These are phyloP conservation scores for Podaxis pistillaris DNA, from an alignment of 768 basidiomycete species.

Conservation along the genomic window DNA sequence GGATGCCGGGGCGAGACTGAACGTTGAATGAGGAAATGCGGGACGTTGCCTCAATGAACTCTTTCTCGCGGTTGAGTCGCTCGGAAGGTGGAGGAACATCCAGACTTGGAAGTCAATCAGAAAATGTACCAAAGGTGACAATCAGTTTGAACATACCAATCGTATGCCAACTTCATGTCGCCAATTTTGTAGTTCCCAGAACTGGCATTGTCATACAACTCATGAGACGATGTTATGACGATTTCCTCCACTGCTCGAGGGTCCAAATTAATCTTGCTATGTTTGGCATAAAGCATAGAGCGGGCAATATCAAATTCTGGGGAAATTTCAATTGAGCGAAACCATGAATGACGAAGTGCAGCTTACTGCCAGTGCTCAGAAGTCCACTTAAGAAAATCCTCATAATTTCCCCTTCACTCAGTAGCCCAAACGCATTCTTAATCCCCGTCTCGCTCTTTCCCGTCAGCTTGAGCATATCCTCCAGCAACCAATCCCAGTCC, in stretches of 20 bases:
- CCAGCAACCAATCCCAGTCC: constrained; percentile 86
- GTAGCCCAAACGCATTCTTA: constrained; percentile 77
- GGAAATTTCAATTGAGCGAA: constrained; percentile 14
- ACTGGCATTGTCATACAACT: constrained; percentile 93
- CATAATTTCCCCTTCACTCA: constrained; percentile 68
- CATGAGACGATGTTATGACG: constrained; percentile 76
- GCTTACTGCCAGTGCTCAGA: constrained; percentile 85
- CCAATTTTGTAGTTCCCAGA: constrained; percentile 91
- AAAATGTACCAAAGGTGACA: constrained; percentile 1
- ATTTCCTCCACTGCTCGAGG: constrained; percentile 65
- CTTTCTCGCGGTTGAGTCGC: constrained; percentile 65
- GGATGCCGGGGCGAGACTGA: constrained; percentile 66
- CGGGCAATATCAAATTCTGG: constrained; percentile 70
- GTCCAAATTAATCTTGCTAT: constrained; percentile 48
- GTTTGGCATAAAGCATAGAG: constrained; percentile 48
- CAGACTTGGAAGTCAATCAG: constrained; percentile 48
- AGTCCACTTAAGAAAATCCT: constrained; percentile 87
- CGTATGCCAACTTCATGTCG: constrained; percentile 96
- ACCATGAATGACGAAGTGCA: not conserved
- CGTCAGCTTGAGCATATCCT: constrained; percentile 86
- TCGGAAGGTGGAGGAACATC: constrained; percentile 68
- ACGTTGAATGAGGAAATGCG: constrained; percentile 92
- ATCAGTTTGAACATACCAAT: constrained; percentile 62
- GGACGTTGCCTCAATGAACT: constrained; percentile 97
- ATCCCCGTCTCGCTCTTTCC: constrained; percentile 60